Evolutionary conservation across 495 filamentous ascomycete genomes (phyloP), one percentile per base, ranked within the genome.

Genomic region (Chaetomium fimeti): DNA sequence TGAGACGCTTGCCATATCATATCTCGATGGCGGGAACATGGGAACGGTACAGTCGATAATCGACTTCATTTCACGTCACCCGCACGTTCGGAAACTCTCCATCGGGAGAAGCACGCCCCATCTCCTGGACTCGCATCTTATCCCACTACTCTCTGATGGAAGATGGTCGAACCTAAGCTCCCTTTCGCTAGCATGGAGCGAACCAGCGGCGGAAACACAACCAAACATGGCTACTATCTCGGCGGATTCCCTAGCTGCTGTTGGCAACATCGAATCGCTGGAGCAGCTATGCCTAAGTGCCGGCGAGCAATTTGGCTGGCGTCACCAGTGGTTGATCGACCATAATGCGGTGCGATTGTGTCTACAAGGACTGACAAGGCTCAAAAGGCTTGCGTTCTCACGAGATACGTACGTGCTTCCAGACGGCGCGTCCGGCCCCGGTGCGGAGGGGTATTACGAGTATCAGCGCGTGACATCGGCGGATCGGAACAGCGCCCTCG

Each of bases 371-470:
- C 45, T 48, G 45, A 8, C 45, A 22, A 48, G n/a, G n/a, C 45
- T 48, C 6, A 48, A 48, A 48, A 48, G 45, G 45, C 45, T 48
- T n/a, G 45, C 45, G 6, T 48, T 48, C 18, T 48, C 45, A 22
- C 45, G 45, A 48, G 45, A 48, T 48, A 48, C 45, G n/a, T 48
- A 48, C 45, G 45, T 48, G 45, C 45, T 48, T 48, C 45, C 45
- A 48, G 45, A 48, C 45, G 45, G 18, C n/a, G 45, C 45, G 45
- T 48, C 45, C 45, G 45, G 45, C 45, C 45, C 45, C n/a, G 4
- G 45, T 15, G 45, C n/a, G 45, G 45, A 48, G 45, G 20, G 45
- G 45, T 48, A 48, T 48, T 48, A 48, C 20, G 18, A 48, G 20
- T 7, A 20, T 48, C 45, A 16, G n/a, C 18, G 45, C 15, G 45